Evolutionary conservation across 2,329 filamentous ascomycete genomes (phyloP).

Genomic region (Trichophyton schoenleinii): DNA sequence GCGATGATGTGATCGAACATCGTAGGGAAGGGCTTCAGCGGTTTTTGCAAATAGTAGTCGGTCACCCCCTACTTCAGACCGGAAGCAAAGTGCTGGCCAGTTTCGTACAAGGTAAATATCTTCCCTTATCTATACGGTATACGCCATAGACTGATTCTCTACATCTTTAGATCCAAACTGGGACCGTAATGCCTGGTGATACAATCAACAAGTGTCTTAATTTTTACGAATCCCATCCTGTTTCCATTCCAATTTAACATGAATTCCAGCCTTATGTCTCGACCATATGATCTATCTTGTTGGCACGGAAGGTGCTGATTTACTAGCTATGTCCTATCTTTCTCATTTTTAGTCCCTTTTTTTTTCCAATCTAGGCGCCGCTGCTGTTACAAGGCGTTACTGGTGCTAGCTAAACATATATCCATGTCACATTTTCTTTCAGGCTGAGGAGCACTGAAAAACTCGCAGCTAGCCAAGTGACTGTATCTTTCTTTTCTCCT

Average conservation of each 20-base stretch:
- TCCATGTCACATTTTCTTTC: neutral
- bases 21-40: conserved; percentile 81
- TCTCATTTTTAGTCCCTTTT: neutral
- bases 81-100: conserved; percentile 92
- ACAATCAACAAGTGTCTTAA: neutral
- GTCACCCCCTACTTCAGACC: conserved; percentile 90
- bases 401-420: neutral
- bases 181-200: conserved; percentile 77
- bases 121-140: neutral
- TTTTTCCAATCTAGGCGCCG: neutral
- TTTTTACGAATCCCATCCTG: neutral
- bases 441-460: neutral
- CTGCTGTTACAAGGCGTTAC: neutral
- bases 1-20: conserved; percentile 95
- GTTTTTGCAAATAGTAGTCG: conserved; percentile 94
- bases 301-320: neutral
- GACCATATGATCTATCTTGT: neutral
- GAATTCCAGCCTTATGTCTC: neutral
- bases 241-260: neutral
- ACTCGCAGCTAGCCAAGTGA: neutral
- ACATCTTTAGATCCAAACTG: conserved; percentile 44
- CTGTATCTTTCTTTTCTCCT: neutral
- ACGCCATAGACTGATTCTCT: neutral
- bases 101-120: conserved; percentile 75
- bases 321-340: neutral